Percentiles rank a stretch among this genome's conserved stretches.
Conservation (phyloP, 1,284 basidiomycete genomes). For the Xerocomus minutiporus region DNA sequence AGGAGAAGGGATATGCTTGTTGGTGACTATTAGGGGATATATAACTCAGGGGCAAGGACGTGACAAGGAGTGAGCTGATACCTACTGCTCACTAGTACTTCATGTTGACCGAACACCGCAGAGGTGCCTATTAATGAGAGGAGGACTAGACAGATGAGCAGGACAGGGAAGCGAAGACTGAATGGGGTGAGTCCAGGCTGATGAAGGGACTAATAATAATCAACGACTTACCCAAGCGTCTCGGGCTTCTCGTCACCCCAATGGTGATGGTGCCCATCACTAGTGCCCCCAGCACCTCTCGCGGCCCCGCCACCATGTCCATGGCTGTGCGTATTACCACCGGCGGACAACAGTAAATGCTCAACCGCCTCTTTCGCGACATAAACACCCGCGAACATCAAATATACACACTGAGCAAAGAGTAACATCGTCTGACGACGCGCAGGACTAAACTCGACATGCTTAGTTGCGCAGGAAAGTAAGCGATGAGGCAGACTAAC, state of each 20-base stretch:
- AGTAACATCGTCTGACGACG: constrained; percentile 75
- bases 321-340: constrained; percentile 30
- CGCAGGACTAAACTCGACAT: constrained; percentile 48
- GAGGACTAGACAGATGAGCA: constrained; percentile 57
- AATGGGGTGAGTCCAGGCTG: constrained; percentile 4
- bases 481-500: constrained; percentile 12
- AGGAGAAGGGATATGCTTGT: constrained; percentile 28
- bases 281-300: constrained; percentile 7
- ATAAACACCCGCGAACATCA: constrained; percentile 88
- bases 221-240: constrained; percentile 37
- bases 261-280: constrained; percentile 63
- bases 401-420: constrained; percentile 85
- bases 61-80: constrained; percentile 2
- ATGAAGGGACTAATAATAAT: neutral
- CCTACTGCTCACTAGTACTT: constrained; percentile 31
- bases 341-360: constrained; percentile 66
- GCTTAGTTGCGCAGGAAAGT: neutral
- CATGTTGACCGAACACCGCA: constrained; percentile 29
- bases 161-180: constrained; percentile 68
- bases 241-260: constrained; percentile 43
- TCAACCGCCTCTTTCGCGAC: constrained; percentile 92
- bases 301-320: constrained; percentile 14
- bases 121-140: constrained; percentile 44
- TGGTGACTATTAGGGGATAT: constrained; percentile 24
- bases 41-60: neutral